A percentile compares a stretch with the other conserved stretches of the same genome.
Evolutionary conservation across 75 land plant genomes (phyloP).

Genomic region (Selaginella moellendorffii): DNA sequence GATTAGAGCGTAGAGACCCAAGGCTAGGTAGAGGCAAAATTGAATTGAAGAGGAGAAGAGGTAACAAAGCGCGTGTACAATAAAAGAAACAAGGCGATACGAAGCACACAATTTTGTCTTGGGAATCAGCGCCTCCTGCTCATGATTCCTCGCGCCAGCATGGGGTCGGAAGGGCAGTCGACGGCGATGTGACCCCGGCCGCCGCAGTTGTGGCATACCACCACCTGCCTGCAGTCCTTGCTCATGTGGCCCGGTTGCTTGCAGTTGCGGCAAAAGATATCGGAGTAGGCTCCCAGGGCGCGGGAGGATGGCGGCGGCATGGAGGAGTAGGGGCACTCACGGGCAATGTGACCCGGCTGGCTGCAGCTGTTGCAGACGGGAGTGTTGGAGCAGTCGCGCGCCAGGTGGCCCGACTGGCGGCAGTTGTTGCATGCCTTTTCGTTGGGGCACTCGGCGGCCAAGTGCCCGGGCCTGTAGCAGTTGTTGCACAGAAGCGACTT

Average conservation of each 20-base stretch:
- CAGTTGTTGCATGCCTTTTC: conserved; percentile 9
- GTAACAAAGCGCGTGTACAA: not conserved
- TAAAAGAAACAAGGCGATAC: not conserved
- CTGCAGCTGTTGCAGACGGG: conserved; percentile 89
- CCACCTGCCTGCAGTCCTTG: conserved; percentile 47
- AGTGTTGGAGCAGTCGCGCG: conserved; percentile 71
- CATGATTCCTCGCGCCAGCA: conserved; percentile 38
- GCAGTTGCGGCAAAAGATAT: conserved; percentile 61
- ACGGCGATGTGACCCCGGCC: conserved; percentile 54
- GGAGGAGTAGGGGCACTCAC: conserved; percentile 54
- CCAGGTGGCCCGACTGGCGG: conserved; percentile 40
- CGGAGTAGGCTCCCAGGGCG: conserved; percentile 17
- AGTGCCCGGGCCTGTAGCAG: conserved; percentile 54
- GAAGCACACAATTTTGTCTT: not conserved
- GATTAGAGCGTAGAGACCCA: not conserved
- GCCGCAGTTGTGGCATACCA: conserved; percentile 74
- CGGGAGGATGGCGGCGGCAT: not conserved
- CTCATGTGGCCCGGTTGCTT: conserved; percentile 77
- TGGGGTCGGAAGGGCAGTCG: conserved; percentile 78
- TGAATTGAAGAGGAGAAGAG: too few relatives aligned
- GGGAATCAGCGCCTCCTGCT: not conserved
- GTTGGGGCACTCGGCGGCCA: not conserved
- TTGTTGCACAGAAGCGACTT: conserved; percentile 68
- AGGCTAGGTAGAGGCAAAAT: too few relatives aligned
- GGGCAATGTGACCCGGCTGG: conserved; percentile 74